Percentiles rank a stretch among this genome's conserved stretches.
Conservation (phyloP, 192 early-diverging fungal species). For the Backusella liffmaniae region DNA sequence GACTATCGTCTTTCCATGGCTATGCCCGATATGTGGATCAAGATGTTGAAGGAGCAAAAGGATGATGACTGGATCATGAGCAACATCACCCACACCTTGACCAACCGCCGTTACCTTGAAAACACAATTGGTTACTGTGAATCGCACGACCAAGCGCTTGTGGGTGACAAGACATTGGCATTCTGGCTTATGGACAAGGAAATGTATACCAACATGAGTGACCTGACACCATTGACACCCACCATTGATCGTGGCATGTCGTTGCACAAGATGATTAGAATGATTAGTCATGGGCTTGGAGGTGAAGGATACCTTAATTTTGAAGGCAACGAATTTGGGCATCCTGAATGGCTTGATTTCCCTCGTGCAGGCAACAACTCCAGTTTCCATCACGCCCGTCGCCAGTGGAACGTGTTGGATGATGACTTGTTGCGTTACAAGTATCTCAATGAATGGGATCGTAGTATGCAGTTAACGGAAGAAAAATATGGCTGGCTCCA, state of each 20-base stretch:
- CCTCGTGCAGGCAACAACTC: slow-evolving; percentile 89
- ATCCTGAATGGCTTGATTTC: slow-evolving; percentile 99
- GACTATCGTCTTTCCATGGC: slow-evolving; percentile 98
- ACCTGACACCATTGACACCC: slow-evolving; percentile 74
- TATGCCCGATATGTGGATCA: slow-evolving; percentile 99
- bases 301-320: slow-evolving; percentile 98
- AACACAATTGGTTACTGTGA: slow-evolving; percentile 94
- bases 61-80: slow-evolving; percentile 95
- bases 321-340: slow-evolving; percentile 98
- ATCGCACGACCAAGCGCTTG: slow-evolving; percentile 96
- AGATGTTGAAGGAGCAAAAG: slow-evolving; percentile 84
- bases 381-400: slow-evolving; percentile 90
- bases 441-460: slow-evolving; percentile 90
- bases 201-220: slow-evolving; percentile 97
- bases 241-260: slow-evolving; percentile 93
- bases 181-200: slow-evolving; percentile 99
- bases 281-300: slow-evolving; percentile 86
- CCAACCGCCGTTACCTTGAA: slow-evolving; percentile 90
- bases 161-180: slow-evolving; percentile 97
- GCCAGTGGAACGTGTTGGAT: slow-evolving; percentile 95
- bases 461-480: slow-evolving; percentile 81
- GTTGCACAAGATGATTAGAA: slow-evolving; percentile 94
- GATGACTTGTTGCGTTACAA: slow-evolving; percentile 88
- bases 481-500: slow-evolving; percentile 66
- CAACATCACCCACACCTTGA: slow-evolving; percentile 81